These are phyloP conservation scores for Candida chilensis DNA, from an alignment of 805 yeast genomes.

Conservation along the genomic window DNA sequence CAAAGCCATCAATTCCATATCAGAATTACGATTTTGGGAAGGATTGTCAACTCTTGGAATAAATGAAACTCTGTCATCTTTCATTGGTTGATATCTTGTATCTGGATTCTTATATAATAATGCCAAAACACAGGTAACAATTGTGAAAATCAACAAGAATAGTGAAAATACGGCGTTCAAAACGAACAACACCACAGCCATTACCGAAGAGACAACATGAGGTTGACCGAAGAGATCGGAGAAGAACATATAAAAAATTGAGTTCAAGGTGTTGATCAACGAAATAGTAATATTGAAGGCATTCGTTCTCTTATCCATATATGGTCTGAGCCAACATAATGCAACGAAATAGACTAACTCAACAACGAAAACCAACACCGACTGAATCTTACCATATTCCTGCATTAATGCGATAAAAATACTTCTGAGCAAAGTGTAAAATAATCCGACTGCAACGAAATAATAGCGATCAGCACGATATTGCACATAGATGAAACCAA, in stretches of 20 bases:
- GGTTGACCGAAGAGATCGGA: conserved; percentile 80
- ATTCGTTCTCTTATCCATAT: conserved; percentile 90
- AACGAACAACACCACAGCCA: conserved; percentile 85
- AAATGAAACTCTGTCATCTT: conserved; percentile 94
- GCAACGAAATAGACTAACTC: conserved; percentile 64
- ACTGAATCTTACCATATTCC: conserved; percentile 69
- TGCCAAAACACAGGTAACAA: conserved; percentile 81
- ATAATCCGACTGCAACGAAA: conserved; percentile 61
- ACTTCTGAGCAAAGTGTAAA: conserved; percentile 64
- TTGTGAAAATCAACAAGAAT: conserved; percentile 73
- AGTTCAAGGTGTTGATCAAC: conserved; percentile 69
- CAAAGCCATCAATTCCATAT: conserved; percentile 61
- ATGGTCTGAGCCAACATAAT: conserved; percentile 73
- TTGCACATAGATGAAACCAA: conserved; percentile 89
- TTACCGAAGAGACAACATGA: conserved; percentile 79
- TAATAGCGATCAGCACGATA: conserved; percentile 82
- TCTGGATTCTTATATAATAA: conserved; percentile 88
- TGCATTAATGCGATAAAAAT: conserved; percentile 85
- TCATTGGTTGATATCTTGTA: conserved; percentile 90
- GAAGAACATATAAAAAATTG: conserved; percentile 83
- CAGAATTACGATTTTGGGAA: conserved; percentile 18
- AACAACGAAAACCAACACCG: conserved; percentile 64
- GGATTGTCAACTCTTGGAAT: conserved; percentile 53
- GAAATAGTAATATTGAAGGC: conserved; percentile 86
- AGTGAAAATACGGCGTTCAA: conserved; percentile 85